Base-by-base conservation (phyloP, 768 basidiomycete genomes). In the Lactarius trivialis region DNA sequence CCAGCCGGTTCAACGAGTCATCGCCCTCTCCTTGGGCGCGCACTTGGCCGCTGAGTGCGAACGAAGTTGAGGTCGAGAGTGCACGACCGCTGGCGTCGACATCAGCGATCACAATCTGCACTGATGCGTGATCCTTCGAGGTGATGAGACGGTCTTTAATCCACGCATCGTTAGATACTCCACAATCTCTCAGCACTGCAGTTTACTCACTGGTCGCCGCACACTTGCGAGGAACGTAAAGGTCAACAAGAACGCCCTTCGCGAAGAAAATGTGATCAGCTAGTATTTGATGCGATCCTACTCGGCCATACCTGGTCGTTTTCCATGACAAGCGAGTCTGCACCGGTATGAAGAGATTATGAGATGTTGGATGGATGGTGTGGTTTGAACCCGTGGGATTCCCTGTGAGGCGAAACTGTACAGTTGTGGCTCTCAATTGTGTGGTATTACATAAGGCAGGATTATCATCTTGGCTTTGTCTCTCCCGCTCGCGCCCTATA, bases 181-280 rank as follows among this genome's bases (percentile, higher is more conserved):
- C 45, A 45, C 33, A 33, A 26, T 55, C 33, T 49, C 49, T 45
- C 24, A 41, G 21, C 8, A 41, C 26, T 21, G 39, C 17, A 21
- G 17, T n/a, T 34, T 62, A 85, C 91, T 74, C 73, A 97, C 94
- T 95, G 70, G 94, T 96, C 58, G 95, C 94, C 74, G 93, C 85
- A 77, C 97, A 98, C 79, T 98, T 98, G 84, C 97, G 92, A 77
- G 97, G 97, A 73, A 98, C 95, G 81, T 99, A 99, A 78, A 99
- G 94, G 83, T 98, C 97, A 74, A 99, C 97, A 76, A 99, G 95
- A 75, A 91, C 82, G 79, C 97, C 96, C 92, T 97, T 55, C 2
- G 9, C 21, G 30, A 9, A 50, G n/a, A 11, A 26, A 3, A n/a
- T 54, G 4, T 19, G 55, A 51, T 60, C 24, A 19, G 39, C 53